phyloP scores from a whole-genome alignment of 1,284 basidiomycete genomes.

The Ceratobasidium sp. region DNA sequence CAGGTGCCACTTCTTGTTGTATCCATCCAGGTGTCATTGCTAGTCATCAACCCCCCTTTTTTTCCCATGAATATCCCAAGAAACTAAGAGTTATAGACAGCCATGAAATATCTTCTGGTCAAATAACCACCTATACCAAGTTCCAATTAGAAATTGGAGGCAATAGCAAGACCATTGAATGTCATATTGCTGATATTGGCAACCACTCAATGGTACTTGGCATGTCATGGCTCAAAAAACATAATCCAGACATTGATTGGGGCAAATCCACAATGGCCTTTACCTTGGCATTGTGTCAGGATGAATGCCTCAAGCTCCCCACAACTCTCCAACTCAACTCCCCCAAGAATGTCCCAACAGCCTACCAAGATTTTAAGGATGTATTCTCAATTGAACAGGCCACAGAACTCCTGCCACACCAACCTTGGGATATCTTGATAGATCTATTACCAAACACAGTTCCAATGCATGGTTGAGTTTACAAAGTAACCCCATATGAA shows the following conservation, averaged over 20 bases:
- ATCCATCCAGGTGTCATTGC: background rate
- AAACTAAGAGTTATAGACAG: constrained; percentile 2
- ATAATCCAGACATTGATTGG: background rate
- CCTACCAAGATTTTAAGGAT: constrained; percentile 13
- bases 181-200: constrained; percentile 1
- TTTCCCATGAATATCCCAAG: background rate
- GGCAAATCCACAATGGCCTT: background rate
- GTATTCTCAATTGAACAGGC: constrained; percentile 29
- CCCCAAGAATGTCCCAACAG: background rate
- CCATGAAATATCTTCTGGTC: background rate
- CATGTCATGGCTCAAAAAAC: background rate
- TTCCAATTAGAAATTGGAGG: background rate
- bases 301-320: background rate
- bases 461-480: constrained; percentile 20
- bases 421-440: constrained; percentile 37
- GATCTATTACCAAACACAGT: constrained; percentile 7
- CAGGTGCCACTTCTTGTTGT: constrained; percentile 3
- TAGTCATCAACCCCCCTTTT: background rate
- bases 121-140: background rate
- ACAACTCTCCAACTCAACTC: background rate
- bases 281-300: background rate
- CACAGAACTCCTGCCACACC: constrained; percentile 25
- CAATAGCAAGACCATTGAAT: background rate
- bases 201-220: background rate
- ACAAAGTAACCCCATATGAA: background rate